Evolutionary conservation across 2,329 filamentous ascomycete genomes (phyloP).

Genomic region (Pseudogymnoascus destructans): DNA sequence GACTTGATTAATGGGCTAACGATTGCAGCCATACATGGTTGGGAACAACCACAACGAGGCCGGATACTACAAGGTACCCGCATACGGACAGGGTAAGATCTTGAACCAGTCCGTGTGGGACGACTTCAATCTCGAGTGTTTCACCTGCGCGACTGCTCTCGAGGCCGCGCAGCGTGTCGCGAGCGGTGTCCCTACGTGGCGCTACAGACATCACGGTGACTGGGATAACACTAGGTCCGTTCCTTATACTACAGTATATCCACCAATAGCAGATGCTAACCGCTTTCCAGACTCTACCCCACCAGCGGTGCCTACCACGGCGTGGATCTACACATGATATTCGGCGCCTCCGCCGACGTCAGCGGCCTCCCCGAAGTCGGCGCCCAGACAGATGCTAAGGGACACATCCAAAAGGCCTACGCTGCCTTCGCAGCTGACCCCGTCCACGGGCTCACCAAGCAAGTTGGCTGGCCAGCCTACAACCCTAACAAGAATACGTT

Average conservation of each 20-base stretch:
- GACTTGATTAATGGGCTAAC: neutral
- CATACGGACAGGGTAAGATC: constrained; percentile 9
- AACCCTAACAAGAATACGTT: neutral
- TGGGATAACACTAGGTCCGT: constrained; percentile 19
- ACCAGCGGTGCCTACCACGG: constrained; percentile 24
- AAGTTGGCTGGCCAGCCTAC: constrained; percentile 15
- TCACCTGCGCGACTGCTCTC: constrained; percentile 24
- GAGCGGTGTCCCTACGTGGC: constrained; percentile 22
- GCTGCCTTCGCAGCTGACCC: constrained; percentile 26
- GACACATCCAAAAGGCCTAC: constrained; percentile 23
- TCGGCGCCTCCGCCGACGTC: constrained; percentile 21
- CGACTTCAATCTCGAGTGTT: constrained; percentile 17
- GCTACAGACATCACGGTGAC: constrained; percentile 24
- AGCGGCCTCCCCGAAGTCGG: constrained; percentile 16
- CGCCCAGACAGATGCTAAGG: constrained; percentile 12
- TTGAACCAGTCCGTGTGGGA: constrained; percentile 13
- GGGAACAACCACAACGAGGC: constrained; percentile 22
- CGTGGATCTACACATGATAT: constrained; percentile 22
- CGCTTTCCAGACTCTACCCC: constrained; percentile 17
- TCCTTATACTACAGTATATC: neutral
- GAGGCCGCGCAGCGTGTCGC: constrained; percentile 13
- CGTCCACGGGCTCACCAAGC: constrained; percentile 18
- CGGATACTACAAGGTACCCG: constrained; percentile 16
- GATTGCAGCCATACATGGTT: constrained; percentile 12
- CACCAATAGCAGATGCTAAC: neutral